Percentiles rank a stretch among this genome's conserved stretches.
Conservation (phyloP, 768 basidiomycete species). For the Russula foetens region DNA sequence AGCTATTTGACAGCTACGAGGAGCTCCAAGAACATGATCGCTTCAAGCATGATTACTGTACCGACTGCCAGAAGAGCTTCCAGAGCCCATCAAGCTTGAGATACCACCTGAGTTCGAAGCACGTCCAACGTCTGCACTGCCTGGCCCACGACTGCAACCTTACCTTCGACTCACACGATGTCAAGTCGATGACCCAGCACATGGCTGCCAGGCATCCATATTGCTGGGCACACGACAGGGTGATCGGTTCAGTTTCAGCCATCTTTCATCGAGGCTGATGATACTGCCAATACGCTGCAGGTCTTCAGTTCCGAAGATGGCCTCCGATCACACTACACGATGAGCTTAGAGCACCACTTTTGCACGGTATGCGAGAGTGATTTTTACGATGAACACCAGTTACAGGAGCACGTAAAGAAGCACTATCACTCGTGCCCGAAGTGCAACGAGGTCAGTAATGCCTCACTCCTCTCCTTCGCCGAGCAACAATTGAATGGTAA, state of each 20-base stretch:
- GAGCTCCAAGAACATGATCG: constrained; percentile 13
- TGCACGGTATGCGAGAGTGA: no score
- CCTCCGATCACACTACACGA: not conserved
- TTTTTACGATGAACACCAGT: no score
- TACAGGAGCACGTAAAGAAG: not conserved
- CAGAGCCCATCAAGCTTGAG: constrained; percentile 31
- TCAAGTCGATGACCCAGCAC: no score
- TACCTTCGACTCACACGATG: constrained; percentile 43
- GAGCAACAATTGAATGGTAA: no score
- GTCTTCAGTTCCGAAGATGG: not conserved
- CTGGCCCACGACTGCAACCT: constrained; percentile 36
- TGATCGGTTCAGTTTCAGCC: no score
- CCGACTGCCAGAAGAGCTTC: constrained; percentile 38
- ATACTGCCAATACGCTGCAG: no score
- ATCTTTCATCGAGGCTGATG: no score
- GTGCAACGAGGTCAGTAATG: not conserved
- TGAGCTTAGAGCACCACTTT: no score
- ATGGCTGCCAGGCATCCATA: no score
- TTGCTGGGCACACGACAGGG: no score
- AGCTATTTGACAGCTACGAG: not conserved
- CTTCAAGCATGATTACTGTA: constrained; percentile 34
- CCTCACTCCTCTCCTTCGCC: no score
- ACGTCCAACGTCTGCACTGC: constrained; percentile 36
- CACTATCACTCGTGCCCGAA: not conserved
- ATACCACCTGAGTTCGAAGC: constrained; percentile 46